Conservation (phyloP, 305 asterid genomes). For the Lippia alba region DNA sequence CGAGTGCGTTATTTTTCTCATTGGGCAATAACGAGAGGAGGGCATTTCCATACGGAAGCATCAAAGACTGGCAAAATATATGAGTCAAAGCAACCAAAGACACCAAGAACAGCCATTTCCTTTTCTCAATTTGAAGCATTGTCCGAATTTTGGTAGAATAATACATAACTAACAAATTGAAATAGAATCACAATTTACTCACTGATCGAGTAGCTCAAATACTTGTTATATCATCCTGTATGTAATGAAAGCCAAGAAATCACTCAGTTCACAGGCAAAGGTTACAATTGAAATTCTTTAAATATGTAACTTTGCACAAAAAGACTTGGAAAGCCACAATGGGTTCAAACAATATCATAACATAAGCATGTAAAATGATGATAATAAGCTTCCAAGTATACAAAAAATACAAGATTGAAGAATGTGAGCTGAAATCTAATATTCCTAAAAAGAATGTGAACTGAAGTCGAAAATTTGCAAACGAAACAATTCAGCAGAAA, state of each 20-base stretch:
- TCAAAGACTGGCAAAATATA: conserved; percentile 73
- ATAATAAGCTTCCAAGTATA: conserved; percentile 9
- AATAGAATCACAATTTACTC: conserved; percentile 10
- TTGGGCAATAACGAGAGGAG: conserved; percentile 62
- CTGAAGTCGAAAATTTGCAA: conserved; percentile 21
- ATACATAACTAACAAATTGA: conserved; percentile 49
- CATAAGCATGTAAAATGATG: conserved; percentile 19
- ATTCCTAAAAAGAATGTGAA: background rate
- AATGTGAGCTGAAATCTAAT: conserved; percentile 16
- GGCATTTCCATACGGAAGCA: conserved; percentile 81
- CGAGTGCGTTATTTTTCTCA: conserved; percentile 25
- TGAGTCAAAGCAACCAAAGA: conserved; percentile 79
- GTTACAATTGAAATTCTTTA: background rate
- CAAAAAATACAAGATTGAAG: no score
- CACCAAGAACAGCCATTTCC: conserved; percentile 79
- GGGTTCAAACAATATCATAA: conserved; percentile 13
- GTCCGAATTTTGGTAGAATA: conserved; percentile 43
- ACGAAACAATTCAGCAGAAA: conserved; percentile 19
- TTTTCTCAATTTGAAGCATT: conserved; percentile 61
- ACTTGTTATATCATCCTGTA: conserved; percentile 26
- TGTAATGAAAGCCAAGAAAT: conserved; percentile 9
- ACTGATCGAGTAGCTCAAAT: conserved; percentile 26
- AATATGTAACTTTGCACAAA: background rate
- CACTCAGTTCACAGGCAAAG: conserved; percentile 14
- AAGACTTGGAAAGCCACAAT: conserved; percentile 3